Evolutionary conservation across 2,329 filamentous ascomycete species (phyloP).

Genomic region (Apiospora aurea): DNA sequence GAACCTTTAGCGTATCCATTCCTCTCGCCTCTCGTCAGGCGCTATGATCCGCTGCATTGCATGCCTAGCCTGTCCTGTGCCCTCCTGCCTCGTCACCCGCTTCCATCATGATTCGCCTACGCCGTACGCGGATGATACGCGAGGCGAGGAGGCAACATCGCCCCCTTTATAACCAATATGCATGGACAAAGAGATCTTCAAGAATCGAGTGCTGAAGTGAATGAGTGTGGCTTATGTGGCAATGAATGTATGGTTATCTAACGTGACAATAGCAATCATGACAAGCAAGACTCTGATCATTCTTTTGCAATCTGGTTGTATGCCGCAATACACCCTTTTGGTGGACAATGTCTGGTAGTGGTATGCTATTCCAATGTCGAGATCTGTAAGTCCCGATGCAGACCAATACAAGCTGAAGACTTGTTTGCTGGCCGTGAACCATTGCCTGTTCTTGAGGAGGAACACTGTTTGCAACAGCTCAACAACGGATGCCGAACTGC

Average conservation of each 20-base stretch:
- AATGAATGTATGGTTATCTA: no score
- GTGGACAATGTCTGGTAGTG: not conserved
- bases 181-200: no score
- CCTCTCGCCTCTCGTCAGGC: not conserved
- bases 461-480: not conserved
- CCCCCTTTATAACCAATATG: not conserved
- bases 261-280: no score
- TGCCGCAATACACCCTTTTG: not conserved
- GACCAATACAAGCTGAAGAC: not conserved
- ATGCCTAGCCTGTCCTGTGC: not conserved
- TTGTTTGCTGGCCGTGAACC: not conserved
- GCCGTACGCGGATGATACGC: slow-evolving; percentile 4
- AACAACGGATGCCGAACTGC: not conserved
- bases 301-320: not conserved
- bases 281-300: not conserved
- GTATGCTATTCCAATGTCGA: not conserved
- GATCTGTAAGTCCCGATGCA: not conserved
- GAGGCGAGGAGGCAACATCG: not conserved
- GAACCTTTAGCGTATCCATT: not conserved
- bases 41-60: not conserved
- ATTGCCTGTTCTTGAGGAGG: not conserved
- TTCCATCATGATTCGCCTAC: not conserved
- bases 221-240: no score
- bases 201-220: no score
- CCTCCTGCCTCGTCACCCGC: not conserved